Evolutionary conservation across 768 basidiomycete species (phyloP), one percentile per base, ranked within the genome.

Genomic region (Phylloporus scabripes): DNA sequence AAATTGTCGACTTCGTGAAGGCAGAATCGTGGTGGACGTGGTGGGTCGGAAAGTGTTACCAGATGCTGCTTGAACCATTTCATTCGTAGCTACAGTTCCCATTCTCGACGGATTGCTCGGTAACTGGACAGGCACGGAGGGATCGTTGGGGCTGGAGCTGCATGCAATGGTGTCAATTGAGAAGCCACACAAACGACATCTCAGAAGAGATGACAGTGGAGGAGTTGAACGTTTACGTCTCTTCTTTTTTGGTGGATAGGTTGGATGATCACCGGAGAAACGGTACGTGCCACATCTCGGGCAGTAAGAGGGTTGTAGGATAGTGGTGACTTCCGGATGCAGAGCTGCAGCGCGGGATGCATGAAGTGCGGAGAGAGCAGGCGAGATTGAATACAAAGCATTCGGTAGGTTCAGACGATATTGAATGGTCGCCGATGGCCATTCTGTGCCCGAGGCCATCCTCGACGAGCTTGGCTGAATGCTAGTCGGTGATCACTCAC

Each of bases 291-390:
- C 84, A 56, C 86, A 87, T 64, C 65, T 72, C 5, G 63, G 40
- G 60, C 83, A 87, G 37, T 74, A 68, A 4, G 68, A 59, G 18
- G 48, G 36, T 23, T 41, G 46, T 29, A 67, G 52, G 31, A 50
- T 7, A 33, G 49, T 18, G 20, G 65, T 63, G 37, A 56, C 42
- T 26, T 63, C 59, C 53, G 67, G 55, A 38, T 64, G 62, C 42
- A 70, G 52, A 7, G 59, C 45, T 42, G 62, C 67, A 15, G 67
- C 65, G 41, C 79, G 74, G 12, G 70, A 58, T 0, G 74, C 64
- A 60, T 88, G 85, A 24, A 84, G 69, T 33, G 86, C 84, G 12
- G 87, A 77, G 42, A 89, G 76, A 29, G 71, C 42, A 8, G 82
- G 74, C 2, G 83, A 81, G 32, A 77, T 56, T 4, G 76, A 53